A percentile compares a stretch with the other conserved stretches of the same genome.
Conservation (phyloP, 208 protist genomes). For the Tritrichomonas musculus region DNA sequence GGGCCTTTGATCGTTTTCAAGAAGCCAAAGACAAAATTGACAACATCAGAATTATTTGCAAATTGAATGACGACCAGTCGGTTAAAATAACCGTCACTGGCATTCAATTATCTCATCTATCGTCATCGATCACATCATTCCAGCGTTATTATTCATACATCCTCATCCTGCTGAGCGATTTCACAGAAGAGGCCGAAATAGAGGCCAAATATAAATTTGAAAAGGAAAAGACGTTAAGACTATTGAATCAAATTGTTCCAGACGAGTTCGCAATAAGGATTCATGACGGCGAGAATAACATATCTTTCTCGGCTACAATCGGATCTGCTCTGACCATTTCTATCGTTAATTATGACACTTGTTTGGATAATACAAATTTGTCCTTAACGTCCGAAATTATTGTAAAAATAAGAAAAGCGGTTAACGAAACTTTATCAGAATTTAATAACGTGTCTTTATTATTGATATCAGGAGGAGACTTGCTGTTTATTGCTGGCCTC, state of each 20-base stretch:
- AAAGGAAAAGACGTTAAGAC: not conserved
- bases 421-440: not conserved
- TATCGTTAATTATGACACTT: not conserved
- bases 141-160: not conserved
- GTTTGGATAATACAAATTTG: too few species aligned
- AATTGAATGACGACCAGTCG: too few species aligned
- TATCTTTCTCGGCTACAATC: not conserved
- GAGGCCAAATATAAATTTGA: not conserved
- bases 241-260: not conserved
- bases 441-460: not conserved
- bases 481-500: not conserved
- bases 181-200: not conserved
- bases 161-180: not conserved
- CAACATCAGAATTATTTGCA: not conserved
- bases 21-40: conserved; percentile 15
- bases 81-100: too few species aligned
- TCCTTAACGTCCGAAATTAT: not conserved
- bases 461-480: not conserved
- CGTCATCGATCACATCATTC: too few species aligned
- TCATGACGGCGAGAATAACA: not conserved
- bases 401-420: not conserved
- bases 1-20: not conserved
- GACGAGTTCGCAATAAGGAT: not conserved
- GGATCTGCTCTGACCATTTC: not conserved
- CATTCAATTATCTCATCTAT: too few species aligned